Conservation (phyloP, 306 rosid genomes). For the Malus orientalis region DNA sequence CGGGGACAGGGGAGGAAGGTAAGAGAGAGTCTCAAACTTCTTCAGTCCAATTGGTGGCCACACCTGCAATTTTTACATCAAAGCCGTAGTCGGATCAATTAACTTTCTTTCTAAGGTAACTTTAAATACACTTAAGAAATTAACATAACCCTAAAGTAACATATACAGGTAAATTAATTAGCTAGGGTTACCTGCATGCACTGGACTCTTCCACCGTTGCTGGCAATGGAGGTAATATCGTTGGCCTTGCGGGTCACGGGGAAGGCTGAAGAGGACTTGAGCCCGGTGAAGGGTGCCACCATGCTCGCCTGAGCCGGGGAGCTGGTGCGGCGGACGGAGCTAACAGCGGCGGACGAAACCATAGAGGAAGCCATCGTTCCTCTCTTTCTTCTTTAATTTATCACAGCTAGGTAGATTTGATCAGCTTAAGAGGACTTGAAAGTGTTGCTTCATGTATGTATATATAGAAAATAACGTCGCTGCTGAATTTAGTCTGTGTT, state of each 20-base stretch:
- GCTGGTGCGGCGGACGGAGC: conserved; percentile 38
- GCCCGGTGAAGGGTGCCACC: conserved; percentile 69
- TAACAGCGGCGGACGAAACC: conserved; percentile 43
- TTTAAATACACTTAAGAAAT: background rate
- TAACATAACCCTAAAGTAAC: background rate
- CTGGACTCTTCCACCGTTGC: conserved; percentile 67
- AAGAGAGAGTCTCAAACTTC: conserved; percentile 88
- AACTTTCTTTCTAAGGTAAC: background rate
- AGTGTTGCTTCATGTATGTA: background rate
- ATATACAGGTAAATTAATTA: background rate
- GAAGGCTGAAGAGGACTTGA: conserved; percentile 48
- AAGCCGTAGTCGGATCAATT: background rate
- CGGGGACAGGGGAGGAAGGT: conserved; percentile 23
- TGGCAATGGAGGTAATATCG: conserved; percentile 58
- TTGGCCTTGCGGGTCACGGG: conserved; percentile 48
- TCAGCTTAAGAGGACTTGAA: background rate
- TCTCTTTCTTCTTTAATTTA: background rate
- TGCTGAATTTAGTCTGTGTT: background rate
- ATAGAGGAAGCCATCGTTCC: conserved; percentile 52
- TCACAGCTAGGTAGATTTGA: background rate
- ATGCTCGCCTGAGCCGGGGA: conserved; percentile 43
- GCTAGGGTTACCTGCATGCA: conserved; percentile 48
- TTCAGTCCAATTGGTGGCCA: conserved; percentile 61
- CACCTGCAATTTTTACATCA: conserved; percentile 35
- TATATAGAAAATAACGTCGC: background rate